Percentiles rank a stretch among this genome's conserved stretches.
phyloP scores from a whole-genome alignment of 2,329 filamentous ascomycete species.

The Fusarium sacchari region DNA sequence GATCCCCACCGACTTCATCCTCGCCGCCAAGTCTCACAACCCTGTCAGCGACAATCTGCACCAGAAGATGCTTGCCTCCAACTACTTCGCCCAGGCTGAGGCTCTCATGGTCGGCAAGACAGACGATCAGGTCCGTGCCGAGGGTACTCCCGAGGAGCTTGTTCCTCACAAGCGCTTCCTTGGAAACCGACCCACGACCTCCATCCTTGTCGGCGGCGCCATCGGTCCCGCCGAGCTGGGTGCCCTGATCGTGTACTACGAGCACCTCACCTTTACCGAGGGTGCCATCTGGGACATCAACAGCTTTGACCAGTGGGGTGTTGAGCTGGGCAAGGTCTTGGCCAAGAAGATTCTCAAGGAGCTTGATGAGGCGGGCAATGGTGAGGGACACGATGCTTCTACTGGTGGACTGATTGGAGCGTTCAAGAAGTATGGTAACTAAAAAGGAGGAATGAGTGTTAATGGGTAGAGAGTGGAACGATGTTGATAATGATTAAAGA shows the following conservation, averaged over 20 bases:
- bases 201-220: slow-evolving; percentile 86
- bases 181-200: slow-evolving; percentile 96
- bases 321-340: slow-evolving; percentile 95
- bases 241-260: slow-evolving; percentile 97
- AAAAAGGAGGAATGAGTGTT: slow-evolving; percentile 51
- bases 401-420: slow-evolving; percentile 90
- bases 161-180: slow-evolving; percentile 99
- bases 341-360: slow-evolving; percentile 92
- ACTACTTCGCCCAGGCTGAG: slow-evolving; percentile 91
- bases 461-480: slow-evolving; percentile 15
- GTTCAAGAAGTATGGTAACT: slow-evolving; percentile 80
- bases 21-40: slow-evolving; percentile 97
- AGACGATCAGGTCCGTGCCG: slow-evolving; percentile 79
- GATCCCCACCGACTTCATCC: slow-evolving; percentile 97
- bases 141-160: slow-evolving; percentile 77
- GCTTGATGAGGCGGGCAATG: slow-evolving; percentile 80
- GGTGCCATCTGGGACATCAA: slow-evolving; percentile 99
- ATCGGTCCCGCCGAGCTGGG: slow-evolving; percentile 95
- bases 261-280: slow-evolving; percentile 98
- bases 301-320: slow-evolving; percentile 99
- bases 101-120: slow-evolving; percentile 93
- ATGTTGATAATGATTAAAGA: slow-evolving; percentile 35
- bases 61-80: slow-evolving; percentile 94
- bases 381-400: slow-evolving; percentile 81
- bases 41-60: slow-evolving; percentile 91